phyloP scores from a whole-genome alignment of 108 stramenopile species.

The Schizochytrium sp. region DNA sequence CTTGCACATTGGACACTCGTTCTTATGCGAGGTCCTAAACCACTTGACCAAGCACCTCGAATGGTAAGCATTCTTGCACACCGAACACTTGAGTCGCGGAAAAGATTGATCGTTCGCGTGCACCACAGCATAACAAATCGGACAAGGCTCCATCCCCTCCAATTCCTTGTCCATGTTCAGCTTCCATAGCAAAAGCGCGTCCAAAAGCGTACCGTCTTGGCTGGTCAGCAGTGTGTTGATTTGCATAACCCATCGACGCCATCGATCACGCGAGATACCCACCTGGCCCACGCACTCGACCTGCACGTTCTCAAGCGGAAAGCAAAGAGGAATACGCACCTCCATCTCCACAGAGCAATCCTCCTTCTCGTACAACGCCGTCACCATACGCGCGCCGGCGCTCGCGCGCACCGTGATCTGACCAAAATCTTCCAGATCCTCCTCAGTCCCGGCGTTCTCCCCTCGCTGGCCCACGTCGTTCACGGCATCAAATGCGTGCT shows the following conservation, averaged over 20 bases:
- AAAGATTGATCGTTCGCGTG: slow-evolving; percentile 75
- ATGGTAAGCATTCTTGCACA: slow-evolving; percentile 81
- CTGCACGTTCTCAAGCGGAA: slow-evolving; percentile 15
- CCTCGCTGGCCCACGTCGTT: not conserved
- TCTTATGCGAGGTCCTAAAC: slow-evolving; percentile 82
- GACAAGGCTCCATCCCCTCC: slow-evolving; percentile 96
- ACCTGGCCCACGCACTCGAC: slow-evolving; percentile 6
- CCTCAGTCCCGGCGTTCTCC: not conserved
- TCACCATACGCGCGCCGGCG: not conserved
- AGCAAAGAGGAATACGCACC: not conserved
- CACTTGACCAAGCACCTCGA: slow-evolving; percentile 78
- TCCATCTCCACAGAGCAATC: not conserved
- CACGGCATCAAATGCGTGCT: not conserved
- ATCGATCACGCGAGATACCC: slow-evolving; percentile 25
- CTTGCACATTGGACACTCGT: slow-evolving; percentile 81
- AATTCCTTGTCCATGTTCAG: slow-evolving; percentile 93
- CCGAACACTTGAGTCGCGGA: slow-evolving; percentile 71
- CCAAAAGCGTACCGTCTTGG: slow-evolving; percentile 46
- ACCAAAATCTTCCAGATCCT: not conserved
- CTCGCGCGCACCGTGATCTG: not conserved
- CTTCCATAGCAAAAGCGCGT: slow-evolving; percentile 89
- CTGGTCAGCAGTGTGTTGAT: slow-evolving; percentile 41
- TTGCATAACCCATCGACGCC: slow-evolving; percentile 56
- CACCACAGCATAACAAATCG: slow-evolving; percentile 88
- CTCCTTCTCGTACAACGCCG: slow-evolving; percentile 17